phyloP scores from a whole-genome alignment of 495 filamentous ascomycete species.

The Aspergillus egyptiacus region DNA sequence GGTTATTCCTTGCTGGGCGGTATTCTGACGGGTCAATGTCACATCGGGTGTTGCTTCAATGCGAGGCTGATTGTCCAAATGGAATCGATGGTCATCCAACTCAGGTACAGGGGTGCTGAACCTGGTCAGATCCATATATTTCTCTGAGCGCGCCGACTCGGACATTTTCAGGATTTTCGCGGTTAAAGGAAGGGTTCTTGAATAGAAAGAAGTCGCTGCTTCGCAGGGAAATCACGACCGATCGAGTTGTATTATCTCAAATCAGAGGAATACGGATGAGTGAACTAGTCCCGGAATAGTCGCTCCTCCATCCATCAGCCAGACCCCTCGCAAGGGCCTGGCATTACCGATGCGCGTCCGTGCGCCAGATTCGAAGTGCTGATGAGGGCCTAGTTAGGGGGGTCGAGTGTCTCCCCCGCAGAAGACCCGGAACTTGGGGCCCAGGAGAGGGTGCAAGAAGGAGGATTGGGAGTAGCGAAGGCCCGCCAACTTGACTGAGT shows the following conservation, averaged over 20 bases:
- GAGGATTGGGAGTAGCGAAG: slow-evolving; percentile 67
- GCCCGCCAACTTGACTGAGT: slow-evolving; percentile 96
- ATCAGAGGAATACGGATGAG: slow-evolving; percentile 23
- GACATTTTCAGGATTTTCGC: slow-evolving; percentile 44
- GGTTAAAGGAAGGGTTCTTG: neutral
- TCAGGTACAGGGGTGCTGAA: slow-evolving; percentile 79
- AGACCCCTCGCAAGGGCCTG: slow-evolving; percentile 46
- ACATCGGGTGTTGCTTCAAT: slow-evolving; percentile 45
- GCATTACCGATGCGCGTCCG: slow-evolving; percentile 39
- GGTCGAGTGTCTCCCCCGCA: slow-evolving; percentile 95
- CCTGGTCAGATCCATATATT: slow-evolving; percentile 48
- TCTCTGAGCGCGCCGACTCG: slow-evolving; percentile 57
- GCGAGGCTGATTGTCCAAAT: slow-evolving; percentile 54
- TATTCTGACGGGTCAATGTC: slow-evolving; percentile 35
- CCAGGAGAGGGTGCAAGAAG: slow-evolving; percentile 86
- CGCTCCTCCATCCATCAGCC: slow-evolving; percentile 41
- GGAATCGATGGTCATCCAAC: slow-evolving; percentile 87
- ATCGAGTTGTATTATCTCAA: slow-evolving; percentile 6
- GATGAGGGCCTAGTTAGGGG: slow-evolving; percentile 72
- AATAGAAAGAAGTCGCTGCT: neutral
- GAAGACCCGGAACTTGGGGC: slow-evolving; percentile 86
- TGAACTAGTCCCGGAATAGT: slow-evolving; percentile 31
- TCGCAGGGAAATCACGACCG: neutral
- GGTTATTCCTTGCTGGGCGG: slow-evolving; percentile 24
- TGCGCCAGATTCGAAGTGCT: slow-evolving; percentile 32